A percentile compares a stretch with the other conserved stretches of the same genome.
Conservation (phyloP, 2,329 filamentous ascomycete genomes). For the Aspergillus floridensis region DNA sequence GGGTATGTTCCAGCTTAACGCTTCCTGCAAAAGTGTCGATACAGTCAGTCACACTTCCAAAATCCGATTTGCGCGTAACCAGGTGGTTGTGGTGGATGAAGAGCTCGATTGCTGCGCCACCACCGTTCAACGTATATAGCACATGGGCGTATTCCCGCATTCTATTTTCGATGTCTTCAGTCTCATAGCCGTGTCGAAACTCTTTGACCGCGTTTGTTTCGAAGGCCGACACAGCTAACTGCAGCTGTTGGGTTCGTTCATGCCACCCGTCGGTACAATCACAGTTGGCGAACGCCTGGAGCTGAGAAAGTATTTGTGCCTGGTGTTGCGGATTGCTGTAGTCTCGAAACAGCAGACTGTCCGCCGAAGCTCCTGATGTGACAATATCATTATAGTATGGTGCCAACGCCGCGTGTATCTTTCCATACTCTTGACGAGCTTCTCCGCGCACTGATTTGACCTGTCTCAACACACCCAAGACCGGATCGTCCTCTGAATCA, state of each 20-base stretch:
- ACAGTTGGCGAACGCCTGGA: slow-evolving; percentile 73
- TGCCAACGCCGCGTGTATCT: slow-evolving; percentile 80
- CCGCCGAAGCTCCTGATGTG: slow-evolving; percentile 65
- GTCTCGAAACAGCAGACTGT: slow-evolving; percentile 80
- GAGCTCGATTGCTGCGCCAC: slow-evolving; percentile 71
- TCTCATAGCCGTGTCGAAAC: slow-evolving; percentile 89
- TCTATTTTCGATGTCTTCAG: slow-evolving; percentile 79
- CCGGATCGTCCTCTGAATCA: slow-evolving; percentile 57
- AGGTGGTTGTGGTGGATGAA: slow-evolving; percentile 88
- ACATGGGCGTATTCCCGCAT: slow-evolving; percentile 91
- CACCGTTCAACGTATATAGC: slow-evolving; percentile 76
- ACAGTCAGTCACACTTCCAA: slow-evolving; percentile 77
- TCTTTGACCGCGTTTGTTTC: slow-evolving; percentile 87
- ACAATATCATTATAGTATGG: slow-evolving; percentile 86
- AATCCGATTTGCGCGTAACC: slow-evolving; percentile 68
- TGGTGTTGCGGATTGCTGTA: slow-evolving; percentile 88
- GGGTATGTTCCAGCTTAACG: slow-evolving; percentile 75
- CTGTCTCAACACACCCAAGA: slow-evolving; percentile 67
- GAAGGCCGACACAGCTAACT: slow-evolving; percentile 75
- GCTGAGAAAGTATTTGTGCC: slow-evolving; percentile 80
- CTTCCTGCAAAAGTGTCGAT: slow-evolving; percentile 66
- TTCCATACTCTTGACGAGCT: slow-evolving; percentile 86
- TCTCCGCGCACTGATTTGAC: slow-evolving; percentile 77
- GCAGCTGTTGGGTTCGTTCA: slow-evolving; percentile 68
- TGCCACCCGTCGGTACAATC: slow-evolving; percentile 76